These are phyloP conservation scores for Spatholobus suberectus DNA, from an alignment of 306 rosid genomes.

Conservation along the genomic window DNA sequence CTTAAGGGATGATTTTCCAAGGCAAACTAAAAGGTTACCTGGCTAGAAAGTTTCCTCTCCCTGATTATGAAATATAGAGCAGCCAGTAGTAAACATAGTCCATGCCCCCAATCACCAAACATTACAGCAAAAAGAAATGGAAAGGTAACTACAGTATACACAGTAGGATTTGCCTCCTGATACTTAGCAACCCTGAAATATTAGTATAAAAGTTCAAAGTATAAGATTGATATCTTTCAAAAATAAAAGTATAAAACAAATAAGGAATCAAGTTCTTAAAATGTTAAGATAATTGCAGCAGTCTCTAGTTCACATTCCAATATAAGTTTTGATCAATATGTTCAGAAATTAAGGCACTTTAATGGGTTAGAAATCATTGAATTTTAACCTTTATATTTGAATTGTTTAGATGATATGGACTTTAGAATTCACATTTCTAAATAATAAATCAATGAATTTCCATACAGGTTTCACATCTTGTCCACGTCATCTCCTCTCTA, in stretches of 20 bases:
- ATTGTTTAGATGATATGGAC: not conserved
- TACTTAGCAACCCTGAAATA: slow-evolving; percentile 91
- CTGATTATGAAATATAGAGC: slow-evolving; percentile 73
- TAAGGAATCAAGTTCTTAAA: slow-evolving; percentile 15
- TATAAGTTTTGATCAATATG: not conserved
- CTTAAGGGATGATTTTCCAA: slow-evolving; percentile 13
- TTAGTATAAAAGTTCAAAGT: slow-evolving; percentile 34
- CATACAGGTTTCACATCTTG: slow-evolving; percentile 5
- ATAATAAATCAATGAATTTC: not conserved
- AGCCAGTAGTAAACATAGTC: slow-evolving; percentile 85
- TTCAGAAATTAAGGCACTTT: not conserved
- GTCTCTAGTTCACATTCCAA: not conserved
- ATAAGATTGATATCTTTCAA: slow-evolving; percentile 28
- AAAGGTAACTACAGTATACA: slow-evolving; percentile 83
- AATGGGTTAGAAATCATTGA: not conserved
- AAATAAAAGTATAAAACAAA: not conserved
- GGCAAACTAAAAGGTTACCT: slow-evolving; percentile 62
- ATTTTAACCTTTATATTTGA: slow-evolving; percentile 23
- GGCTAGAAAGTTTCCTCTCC: slow-evolving; percentile 83
- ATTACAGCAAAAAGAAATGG: slow-evolving; percentile 99
- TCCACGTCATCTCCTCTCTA: not conserved
- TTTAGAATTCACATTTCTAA: not conserved
- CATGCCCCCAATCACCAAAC: slow-evolving; percentile 99
- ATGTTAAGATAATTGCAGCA: slow-evolving; percentile 16
- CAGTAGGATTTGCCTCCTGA: slow-evolving; percentile 98